Percentiles rank a stretch among this genome's conserved stretches.
Conservation (phyloP, 257 asterid species). For the Petunia axillaris region DNA sequence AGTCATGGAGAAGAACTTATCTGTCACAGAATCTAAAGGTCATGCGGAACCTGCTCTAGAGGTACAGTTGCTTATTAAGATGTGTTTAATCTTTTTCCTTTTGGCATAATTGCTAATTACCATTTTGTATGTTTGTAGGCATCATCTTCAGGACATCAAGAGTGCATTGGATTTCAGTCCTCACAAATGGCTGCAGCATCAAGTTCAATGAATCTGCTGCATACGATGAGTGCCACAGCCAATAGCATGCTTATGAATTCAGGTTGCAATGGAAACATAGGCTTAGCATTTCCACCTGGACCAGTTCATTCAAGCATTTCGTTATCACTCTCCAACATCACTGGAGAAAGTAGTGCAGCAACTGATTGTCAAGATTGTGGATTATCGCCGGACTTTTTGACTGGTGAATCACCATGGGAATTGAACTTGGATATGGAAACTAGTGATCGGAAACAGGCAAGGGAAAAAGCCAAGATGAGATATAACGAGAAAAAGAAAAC, state of each 20-base stretch:
- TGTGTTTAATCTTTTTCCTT: not conserved
- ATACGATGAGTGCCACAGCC: conserved; percentile 13
- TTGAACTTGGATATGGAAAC: conserved; percentile 52
- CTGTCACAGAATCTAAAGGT: conserved; percentile 54
- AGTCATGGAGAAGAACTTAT: conserved; percentile 45
- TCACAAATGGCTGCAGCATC: conserved; percentile 29
- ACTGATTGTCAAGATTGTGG: conserved; percentile 69
- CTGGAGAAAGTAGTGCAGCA: conserved; percentile 56
- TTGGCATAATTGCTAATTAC: conserved; percentile 26
- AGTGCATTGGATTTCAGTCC: conserved; percentile 47
- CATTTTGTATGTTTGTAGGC: conserved; percentile 37
- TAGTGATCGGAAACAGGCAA: conserved; percentile 49
- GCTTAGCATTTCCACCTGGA: conserved; percentile 46
- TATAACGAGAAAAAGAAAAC: conserved; percentile 78
- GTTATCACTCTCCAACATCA: conserved; percentile 50
- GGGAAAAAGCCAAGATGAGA: conserved; percentile 77
- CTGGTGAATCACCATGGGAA: conserved; percentile 65
- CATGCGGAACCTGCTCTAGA: conserved; percentile 51
- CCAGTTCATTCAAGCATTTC: conserved; percentile 53
- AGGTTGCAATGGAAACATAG: conserved; percentile 32
- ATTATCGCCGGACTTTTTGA: conserved; percentile 49
- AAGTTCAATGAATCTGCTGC: conserved; percentile 40
- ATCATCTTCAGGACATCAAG: conserved; percentile 53
- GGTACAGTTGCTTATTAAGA: conserved; percentile 37
- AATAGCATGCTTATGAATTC: conserved; percentile 46